phyloP scores from a whole-genome alignment of 495 filamentous ascomycete species.

The Chaetomium tenue region DNA sequence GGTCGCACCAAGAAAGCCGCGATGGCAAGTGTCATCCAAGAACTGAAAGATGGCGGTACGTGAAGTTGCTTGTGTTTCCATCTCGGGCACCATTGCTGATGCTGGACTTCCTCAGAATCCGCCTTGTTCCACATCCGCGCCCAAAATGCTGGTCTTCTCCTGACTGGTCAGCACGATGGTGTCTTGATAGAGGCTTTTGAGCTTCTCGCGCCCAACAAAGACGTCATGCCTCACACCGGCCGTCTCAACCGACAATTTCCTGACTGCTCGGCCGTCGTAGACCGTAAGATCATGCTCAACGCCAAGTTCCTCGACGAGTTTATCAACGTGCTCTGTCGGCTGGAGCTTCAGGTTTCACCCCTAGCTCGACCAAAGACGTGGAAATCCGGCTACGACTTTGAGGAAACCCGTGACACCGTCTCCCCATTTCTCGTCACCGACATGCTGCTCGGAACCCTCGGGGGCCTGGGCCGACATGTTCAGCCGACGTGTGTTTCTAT shows the following conservation, averaged over 20 bases:
- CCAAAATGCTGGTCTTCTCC: slow-evolving; percentile 61
- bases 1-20: slow-evolving; percentile 3
- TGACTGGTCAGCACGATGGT: slow-evolving; percentile 35
- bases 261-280: slow-evolving; percentile 46
- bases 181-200: slow-evolving; percentile 58
- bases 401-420: slow-evolving; percentile 54
- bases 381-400: slow-evolving; percentile 42
- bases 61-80: background rate
- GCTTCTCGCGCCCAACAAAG: slow-evolving; percentile 48
- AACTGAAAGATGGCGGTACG: slow-evolving; percentile 25
- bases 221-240: slow-evolving; percentile 50
- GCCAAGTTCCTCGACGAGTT: slow-evolving; percentile 40
- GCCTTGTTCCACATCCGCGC: slow-evolving; percentile 45
- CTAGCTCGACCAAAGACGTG: slow-evolving; percentile 36
- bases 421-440: slow-evolving; percentile 58
- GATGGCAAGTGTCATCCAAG: background rate
- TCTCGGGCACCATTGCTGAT: background rate
- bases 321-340: slow-evolving; percentile 39
- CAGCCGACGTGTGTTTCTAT: slow-evolving; percentile 48
- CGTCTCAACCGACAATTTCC: slow-evolving; percentile 57
- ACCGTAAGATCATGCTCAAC: slow-evolving; percentile 35
- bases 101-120: slow-evolving; percentile 13
- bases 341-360: slow-evolving; percentile 42
- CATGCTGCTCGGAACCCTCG: slow-evolving; percentile 51
- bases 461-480: slow-evolving; percentile 39